Conservation (phyloP, 164 flowering plant genomes). For the Brasenia schreberi region DNA sequence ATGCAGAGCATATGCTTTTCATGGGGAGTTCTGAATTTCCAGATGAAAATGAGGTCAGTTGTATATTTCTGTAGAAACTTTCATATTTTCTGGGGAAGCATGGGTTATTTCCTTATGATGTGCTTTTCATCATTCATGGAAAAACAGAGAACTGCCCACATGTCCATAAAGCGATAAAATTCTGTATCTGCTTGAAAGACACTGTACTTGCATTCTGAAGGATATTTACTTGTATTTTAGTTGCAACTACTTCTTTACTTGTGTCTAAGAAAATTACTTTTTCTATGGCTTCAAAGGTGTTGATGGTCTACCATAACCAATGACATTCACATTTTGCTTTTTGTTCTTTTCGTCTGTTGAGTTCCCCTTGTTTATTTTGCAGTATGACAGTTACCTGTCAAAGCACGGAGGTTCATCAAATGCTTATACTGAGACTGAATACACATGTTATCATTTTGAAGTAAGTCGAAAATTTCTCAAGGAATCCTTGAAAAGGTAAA, state of each 20-base stretch:
- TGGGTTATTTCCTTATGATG: neutral
- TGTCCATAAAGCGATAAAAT: no score
- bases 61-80: neutral
- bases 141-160: no score
- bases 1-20: conserved; percentile 98
- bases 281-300: neutral
- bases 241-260: no score
- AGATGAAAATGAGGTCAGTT: conserved; percentile 91
- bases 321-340: neutral
- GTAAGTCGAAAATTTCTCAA: conserved; percentile 77
- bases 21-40: conserved; percentile 96
- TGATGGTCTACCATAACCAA: neutral
- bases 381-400: conserved; percentile 98
- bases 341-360: neutral
- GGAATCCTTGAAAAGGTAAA: conserved; percentile 80
- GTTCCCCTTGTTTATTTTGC: conserved; percentile 8
- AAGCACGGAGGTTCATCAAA: conserved; percentile 97
- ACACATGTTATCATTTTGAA: conserved; percentile 95
- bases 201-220: no score
- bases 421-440: conserved; percentile 89
- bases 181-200: no score
- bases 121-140: no score
- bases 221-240: no score
- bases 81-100: neutral
- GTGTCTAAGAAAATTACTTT: neutral